Conservation (phyloP, 225 moss, liverwort and hornwort species). For the Polytrichum formosum region DNA sequence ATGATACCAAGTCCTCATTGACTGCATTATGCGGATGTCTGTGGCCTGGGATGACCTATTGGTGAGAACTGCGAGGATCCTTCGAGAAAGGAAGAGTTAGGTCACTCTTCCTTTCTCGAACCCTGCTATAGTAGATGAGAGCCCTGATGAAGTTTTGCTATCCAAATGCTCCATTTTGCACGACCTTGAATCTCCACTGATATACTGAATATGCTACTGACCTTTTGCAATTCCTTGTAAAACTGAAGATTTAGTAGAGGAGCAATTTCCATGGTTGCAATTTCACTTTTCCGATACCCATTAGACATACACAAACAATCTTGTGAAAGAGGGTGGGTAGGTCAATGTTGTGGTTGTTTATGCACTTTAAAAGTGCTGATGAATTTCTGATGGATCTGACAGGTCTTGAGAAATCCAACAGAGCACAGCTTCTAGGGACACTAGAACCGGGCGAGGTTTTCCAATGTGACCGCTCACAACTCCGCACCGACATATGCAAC, state of each 20-base stretch:
- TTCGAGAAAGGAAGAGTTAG: too few relatives aligned
- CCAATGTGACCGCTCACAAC: slow-evolving; percentile 64
- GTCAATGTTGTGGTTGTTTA: background rate
- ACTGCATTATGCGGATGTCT: background rate
- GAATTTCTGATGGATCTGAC: background rate
- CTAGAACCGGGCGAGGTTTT: slow-evolving; percentile 27
- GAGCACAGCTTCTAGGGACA: slow-evolving; percentile 47
- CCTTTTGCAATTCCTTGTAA: background rate
- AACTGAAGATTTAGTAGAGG: background rate
- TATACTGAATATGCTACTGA: too few relatives aligned
- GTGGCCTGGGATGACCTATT: too few relatives aligned
- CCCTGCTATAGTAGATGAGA: background rate
- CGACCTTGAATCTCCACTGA: background rate
- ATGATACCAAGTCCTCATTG: background rate
- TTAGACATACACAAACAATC: background rate
- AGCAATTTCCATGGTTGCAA: background rate
- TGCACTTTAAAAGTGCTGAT: background rate
- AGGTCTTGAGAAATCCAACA: slow-evolving; percentile 15
- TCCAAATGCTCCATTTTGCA: background rate
- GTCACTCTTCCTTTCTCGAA: too few relatives aligned
- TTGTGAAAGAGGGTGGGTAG: background rate
- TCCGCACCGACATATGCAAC: slow-evolving; percentile 74
- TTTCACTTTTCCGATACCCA: background rate
- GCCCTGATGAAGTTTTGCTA: background rate
- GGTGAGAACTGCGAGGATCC: too few relatives aligned